phyloP scores from a whole-genome alignment of 2,329 filamentous ascomycete species.

The Pestalotiopsis sp. region DNA sequence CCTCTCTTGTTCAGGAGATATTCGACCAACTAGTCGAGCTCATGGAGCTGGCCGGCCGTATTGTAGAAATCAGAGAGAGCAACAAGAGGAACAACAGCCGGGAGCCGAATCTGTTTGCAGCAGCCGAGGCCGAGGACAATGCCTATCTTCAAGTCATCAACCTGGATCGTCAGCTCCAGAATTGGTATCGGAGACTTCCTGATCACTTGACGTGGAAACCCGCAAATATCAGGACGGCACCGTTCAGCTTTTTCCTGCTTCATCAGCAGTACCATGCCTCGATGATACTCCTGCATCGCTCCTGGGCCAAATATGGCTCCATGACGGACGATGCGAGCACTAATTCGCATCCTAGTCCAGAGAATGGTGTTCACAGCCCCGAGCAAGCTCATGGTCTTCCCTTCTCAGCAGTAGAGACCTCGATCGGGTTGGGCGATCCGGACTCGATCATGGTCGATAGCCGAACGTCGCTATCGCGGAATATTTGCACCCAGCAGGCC shows the following conservation, averaged over 20 bases:
- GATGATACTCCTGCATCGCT: slow-evolving; percentile 55
- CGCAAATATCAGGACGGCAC: slow-evolving; percentile 52
- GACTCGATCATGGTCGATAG: slow-evolving; percentile 40
- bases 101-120: slow-evolving; percentile 31
- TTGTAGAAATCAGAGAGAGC: slow-evolving; percentile 46
- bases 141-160: slow-evolving; percentile 54
- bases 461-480: slow-evolving; percentile 49
- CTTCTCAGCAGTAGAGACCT: slow-evolving; percentile 14
- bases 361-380: slow-evolving; percentile 24
- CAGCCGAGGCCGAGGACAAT: slow-evolving; percentile 42
- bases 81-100: slow-evolving; percentile 31
- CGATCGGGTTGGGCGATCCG: slow-evolving; percentile 33
- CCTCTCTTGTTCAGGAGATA: slow-evolving; percentile 36
- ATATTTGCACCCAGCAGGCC: slow-evolving; percentile 58
- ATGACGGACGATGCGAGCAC: slow-evolving; percentile 34
- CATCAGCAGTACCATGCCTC: slow-evolving; percentile 59
- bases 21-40: slow-evolving; percentile 56
- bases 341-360: slow-evolving; percentile 36
- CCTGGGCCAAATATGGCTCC: slow-evolving; percentile 54
- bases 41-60: slow-evolving; percentile 58
- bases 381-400: slow-evolving; percentile 16
- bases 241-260: slow-evolving; percentile 54
- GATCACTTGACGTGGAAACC: slow-evolving; percentile 51
- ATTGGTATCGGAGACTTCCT: slow-evolving; percentile 56
- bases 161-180: slow-evolving; percentile 56